Evolutionary conservation across 768 basidiomycete genomes (phyloP), one percentile per base, ranked within the genome.

Genomic region (Sporobolomyces roseus): DNA sequence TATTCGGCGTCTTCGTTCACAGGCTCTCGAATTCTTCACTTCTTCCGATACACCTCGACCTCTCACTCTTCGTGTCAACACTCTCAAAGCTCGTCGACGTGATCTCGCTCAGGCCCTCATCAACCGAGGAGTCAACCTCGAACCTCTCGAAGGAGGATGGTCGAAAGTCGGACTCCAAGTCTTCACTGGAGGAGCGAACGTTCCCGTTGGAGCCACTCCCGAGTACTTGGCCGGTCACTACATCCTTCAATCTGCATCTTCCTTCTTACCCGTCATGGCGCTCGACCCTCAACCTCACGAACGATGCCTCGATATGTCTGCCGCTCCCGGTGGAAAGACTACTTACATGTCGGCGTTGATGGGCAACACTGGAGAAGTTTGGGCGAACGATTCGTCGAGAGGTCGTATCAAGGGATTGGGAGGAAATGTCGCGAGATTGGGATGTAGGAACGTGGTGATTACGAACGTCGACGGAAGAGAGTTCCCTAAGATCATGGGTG

Each of bases 181-280:
- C 4, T 98, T 98, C 78, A 91, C 89, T 72, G 87, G 85, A 49
- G 61, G 66, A 23, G 65, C 65, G 23, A 63, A 63, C 68, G 93
- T 99, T 2, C 96, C 96, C 0, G 91, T 99, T 70, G 94, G 91
- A 85, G 96, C 96, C 9, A 98, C 96, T 3, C 96, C 96, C 16
- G 96, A 99, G 81, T 99, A 99, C 80, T 86, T 99, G 45, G 93
- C 96, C 0, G 96, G 96, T 3, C 93, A 99, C 78, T 99, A 99
- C 80, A 98, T 99, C 91, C 88, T 98, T 30, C 96, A 99, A 82
- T 91, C 96, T 9, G 96, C 96, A 16, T 94, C 93, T 8, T 98
- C 96, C 1, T 97, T 99, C 84, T 84, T 99, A n/a, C 96, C 96
- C 61, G 96, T 98, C 76, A 93, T 98, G 71, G 91, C 96, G 5